Percentiles rank a stretch among this genome's conserved stretches.
These are phyloP conservation scores for Epichloe baconii DNA, from an alignment of 2,329 filamentous ascomycete species.

Conservation along the genomic window DNA sequence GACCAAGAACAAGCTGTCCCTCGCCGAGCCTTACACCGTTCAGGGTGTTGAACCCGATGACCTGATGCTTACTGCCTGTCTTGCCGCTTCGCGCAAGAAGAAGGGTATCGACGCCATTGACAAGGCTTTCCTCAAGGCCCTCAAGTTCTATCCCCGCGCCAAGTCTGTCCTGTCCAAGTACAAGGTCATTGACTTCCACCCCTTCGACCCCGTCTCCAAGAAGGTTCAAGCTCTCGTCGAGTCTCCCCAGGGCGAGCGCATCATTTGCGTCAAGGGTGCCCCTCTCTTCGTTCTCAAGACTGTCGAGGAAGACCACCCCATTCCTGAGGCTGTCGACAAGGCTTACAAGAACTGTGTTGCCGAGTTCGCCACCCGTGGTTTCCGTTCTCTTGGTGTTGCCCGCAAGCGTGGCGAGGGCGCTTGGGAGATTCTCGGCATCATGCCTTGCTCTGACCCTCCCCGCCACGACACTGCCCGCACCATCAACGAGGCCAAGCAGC, in stretches of 20 bases:
- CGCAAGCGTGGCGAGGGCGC: constrained; percentile 70
- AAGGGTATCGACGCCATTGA: constrained; percentile 93
- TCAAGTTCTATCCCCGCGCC: constrained; percentile 70
- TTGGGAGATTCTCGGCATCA: constrained; percentile 90
- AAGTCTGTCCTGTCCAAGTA: constrained; percentile 73
- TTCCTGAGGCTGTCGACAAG: constrained; percentile 63
- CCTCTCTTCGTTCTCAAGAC: constrained; percentile 79
- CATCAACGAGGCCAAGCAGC: constrained; percentile 75
- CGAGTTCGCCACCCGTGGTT: constrained; percentile 84
- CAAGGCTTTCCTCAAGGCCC: constrained; percentile 83
- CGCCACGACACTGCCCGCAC: constrained; percentile 84
- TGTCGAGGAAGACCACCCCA: constrained; percentile 71
- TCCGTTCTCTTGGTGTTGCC: constrained; percentile 85
- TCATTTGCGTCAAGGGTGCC: constrained; percentile 83
- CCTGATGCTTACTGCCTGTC: constrained; percentile 82
- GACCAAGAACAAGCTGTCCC: constrained; percentile 87
- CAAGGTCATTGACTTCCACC: constrained; percentile 71
- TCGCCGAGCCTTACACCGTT: constrained; percentile 74
- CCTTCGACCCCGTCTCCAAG: constrained; percentile 88
- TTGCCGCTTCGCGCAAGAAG: constrained; percentile 86
- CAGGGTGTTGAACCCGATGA: constrained; percentile 73
- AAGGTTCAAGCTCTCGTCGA: constrained; percentile 78
- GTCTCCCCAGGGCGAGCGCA: constrained; percentile 70
- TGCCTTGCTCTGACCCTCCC: constrained; percentile 86
- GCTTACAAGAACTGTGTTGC: constrained; percentile 88